phyloP scores from a whole-genome alignment of 129 eudicot genomes.

The Helianthus tuberosus region DNA sequence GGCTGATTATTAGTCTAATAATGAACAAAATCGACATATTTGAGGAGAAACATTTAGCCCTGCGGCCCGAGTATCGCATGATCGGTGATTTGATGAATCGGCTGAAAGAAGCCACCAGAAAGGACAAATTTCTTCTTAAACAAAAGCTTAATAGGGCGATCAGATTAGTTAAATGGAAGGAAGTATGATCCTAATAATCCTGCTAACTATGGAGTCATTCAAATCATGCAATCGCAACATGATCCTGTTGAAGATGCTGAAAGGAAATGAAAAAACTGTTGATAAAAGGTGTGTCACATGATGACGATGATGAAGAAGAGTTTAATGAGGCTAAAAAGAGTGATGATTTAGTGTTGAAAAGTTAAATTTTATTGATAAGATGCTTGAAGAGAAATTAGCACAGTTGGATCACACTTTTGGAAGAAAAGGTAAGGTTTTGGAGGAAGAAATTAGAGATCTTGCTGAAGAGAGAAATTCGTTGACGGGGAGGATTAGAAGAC shows the following conservation, averaged over 20 bases:
- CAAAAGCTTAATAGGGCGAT: conserved; percentile 86
- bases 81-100: conserved; percentile 87
- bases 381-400: conserved; percentile 76
- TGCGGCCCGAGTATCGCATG: conserved; percentile 70
- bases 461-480: conserved; percentile 92
- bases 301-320: conserved; percentile 57
- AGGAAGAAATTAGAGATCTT: conserved; percentile 89
- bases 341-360: conserved; percentile 67
- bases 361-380: conserved; percentile 64
- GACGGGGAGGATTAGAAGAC: conserved; percentile 80
- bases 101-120: conserved; percentile 71
- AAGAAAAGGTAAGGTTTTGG: conserved; percentile 78
- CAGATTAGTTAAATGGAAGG: conserved; percentile 70
- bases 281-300: conserved; percentile 30
- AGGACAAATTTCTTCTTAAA: conserved; percentile 88
- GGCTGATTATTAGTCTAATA: too few relatives aligned
- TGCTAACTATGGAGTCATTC: conserved; percentile 74
- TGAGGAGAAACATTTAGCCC: conserved; percentile 64
- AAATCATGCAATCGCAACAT: conserved; percentile 38
- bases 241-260: conserved; percentile 45
- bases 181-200: conserved; percentile 90
- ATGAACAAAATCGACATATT: conserved; percentile 69
- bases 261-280: conserved; percentile 40
- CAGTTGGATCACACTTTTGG: conserved; percentile 87
- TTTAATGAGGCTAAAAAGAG: conserved; percentile 79